Conservation (phyloP, 179 eudicot species). For the Beta corolliflora region DNA sequence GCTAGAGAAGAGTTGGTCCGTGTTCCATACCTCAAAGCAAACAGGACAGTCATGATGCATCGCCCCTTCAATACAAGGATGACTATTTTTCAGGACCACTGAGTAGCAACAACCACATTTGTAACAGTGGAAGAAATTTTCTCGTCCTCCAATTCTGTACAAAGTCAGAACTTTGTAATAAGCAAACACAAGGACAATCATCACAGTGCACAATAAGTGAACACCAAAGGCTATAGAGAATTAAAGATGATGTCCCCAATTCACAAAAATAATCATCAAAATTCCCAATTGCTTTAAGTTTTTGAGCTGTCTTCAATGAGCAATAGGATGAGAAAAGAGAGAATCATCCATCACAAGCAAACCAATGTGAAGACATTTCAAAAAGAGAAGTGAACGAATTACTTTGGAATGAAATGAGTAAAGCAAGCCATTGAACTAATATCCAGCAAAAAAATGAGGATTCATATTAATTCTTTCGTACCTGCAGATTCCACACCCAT, state of each 20-base stretch:
- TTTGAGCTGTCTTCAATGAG: not conserved
- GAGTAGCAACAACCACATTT: slow-evolving; percentile 92
- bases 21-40: slow-evolving; percentile 74
- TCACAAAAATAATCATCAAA: not conserved
- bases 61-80: slow-evolving; percentile 89
- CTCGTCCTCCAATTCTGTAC: slow-evolving; percentile 73
- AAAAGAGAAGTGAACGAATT: not conserved
- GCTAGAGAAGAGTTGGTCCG: not conserved
- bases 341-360: not conserved
- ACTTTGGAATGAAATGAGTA: not conserved
- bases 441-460: not conserved
- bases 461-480: slow-evolving; percentile 26
- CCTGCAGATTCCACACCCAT: slow-evolving; percentile 93
- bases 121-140: slow-evolving; percentile 76
- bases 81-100: slow-evolving; percentile 56
- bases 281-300: not conserved
- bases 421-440: not conserved
- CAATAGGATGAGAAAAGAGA: not conserved
- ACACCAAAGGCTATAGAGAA: not conserved
- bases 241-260: not conserved
- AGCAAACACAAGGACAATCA: not conserved
- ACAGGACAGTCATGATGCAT: slow-evolving; percentile 97
- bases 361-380: not conserved
- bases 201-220: not conserved
- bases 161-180: not conserved